These are phyloP conservation scores for Epichloe scottii DNA, from an alignment of 2,329 filamentous ascomycete genomes.

Conservation along the genomic window DNA sequence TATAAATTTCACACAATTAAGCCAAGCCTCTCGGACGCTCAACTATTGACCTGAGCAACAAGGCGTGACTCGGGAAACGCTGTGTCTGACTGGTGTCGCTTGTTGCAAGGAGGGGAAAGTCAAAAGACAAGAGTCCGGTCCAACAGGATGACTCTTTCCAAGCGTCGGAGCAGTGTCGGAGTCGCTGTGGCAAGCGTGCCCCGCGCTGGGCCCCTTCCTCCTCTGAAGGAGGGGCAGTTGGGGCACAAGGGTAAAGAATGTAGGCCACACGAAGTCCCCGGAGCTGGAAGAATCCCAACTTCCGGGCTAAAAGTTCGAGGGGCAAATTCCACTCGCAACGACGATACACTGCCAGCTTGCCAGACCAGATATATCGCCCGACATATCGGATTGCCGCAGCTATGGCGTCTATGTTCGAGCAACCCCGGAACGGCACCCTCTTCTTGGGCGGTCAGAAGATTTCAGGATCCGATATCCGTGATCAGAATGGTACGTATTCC, in stretches of 20 bases:
- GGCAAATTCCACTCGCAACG: constrained; percentile 9
- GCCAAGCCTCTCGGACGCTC: background rate
- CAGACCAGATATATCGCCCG: constrained; percentile 3
- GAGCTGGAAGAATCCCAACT: constrained; percentile 16
- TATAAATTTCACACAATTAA: background rate
- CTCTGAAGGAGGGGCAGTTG: constrained; percentile 10
- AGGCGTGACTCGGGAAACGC: background rate
- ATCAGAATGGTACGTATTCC: constrained; percentile 67
- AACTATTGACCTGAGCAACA: background rate
- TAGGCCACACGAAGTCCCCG: constrained; percentile 1
- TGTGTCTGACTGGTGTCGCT: background rate
- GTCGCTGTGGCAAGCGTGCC: constrained; percentile 6
- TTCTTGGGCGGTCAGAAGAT: constrained; percentile 98
- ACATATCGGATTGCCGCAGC: constrained; percentile 14
- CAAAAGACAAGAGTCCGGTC: background rate
- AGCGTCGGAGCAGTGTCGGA: background rate
- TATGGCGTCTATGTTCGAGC: constrained; percentile 96
- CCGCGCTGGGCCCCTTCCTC: constrained; percentile 4
- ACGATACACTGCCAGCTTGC: constrained; percentile 4
- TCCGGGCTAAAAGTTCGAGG: constrained; percentile 18
- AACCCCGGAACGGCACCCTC: constrained; percentile 86
- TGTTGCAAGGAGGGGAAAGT: background rate
- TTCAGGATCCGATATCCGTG: constrained; percentile 88
- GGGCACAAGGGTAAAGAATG: constrained; percentile 5
- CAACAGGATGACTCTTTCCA: constrained; percentile 4